Percentiles rank a stretch among this genome's conserved stretches.
phyloP scores from a whole-genome alignment of 140 eudicot species.

The Flaveria floridana region DNA sequence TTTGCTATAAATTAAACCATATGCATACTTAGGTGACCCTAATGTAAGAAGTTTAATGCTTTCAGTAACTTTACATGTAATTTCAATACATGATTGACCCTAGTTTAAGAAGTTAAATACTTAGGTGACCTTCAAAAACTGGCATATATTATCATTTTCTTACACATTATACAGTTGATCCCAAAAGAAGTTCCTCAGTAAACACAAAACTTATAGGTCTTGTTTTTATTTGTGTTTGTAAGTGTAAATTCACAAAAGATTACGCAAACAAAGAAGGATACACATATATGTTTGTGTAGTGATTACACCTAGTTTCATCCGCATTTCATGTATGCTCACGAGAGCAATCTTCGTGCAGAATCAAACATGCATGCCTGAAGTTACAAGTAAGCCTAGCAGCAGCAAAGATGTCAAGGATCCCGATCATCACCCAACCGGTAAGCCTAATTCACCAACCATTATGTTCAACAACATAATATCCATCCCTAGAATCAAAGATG shows the following conservation, averaged over 20 bases:
- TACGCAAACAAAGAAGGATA: not conserved
- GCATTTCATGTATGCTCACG: not conserved
- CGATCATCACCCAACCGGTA: slow-evolving; percentile 45
- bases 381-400: slow-evolving; percentile 46
- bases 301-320: not conserved
- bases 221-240: not conserved
- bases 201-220: not conserved
- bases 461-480: not conserved
- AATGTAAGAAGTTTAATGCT: no score
- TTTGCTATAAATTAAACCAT: not conserved
- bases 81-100: no score
- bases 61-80: no score
- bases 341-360: slow-evolving; percentile 39
- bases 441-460: slow-evolving; percentile 8
- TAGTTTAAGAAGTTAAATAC: not conserved
- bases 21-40: not conserved
- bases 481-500: slow-evolving; percentile 4
- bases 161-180: not conserved
- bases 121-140: not conserved
- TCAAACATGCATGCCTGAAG: slow-evolving; percentile 38
- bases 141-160: not conserved
- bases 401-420: slow-evolving; percentile 44
- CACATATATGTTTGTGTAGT: not conserved
- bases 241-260: not conserved
- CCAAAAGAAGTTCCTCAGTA: not conserved